Evolutionary conservation across 768 basidiomycete genomes (phyloP).

Genomic region (Panaeolus papilionaceus): DNA sequence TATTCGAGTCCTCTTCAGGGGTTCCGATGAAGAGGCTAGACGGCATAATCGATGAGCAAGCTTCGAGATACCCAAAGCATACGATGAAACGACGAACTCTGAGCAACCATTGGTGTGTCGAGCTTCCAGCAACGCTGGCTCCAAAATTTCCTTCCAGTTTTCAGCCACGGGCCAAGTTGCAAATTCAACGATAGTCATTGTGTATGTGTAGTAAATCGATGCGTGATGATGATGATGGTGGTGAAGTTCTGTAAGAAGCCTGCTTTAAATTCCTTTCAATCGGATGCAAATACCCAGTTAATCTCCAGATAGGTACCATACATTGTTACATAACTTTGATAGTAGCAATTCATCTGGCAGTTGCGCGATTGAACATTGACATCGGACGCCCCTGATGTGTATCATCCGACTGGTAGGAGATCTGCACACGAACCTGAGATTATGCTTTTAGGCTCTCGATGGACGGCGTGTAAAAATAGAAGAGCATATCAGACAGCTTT

Average conservation of each 20-base stretch:
- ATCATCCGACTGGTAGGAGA: too few relatives aligned
- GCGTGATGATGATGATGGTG: conserved; percentile 25
- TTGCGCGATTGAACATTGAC: too few relatives aligned
- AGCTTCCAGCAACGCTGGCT: conserved; percentile 27
- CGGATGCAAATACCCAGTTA: too few relatives aligned
- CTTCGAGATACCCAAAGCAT: neutral
- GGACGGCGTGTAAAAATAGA: too few relatives aligned
- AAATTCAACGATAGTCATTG: conserved; percentile 34
- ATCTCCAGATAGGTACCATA: too few relatives aligned
- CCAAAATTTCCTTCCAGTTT: conserved; percentile 18
- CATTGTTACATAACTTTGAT: too few relatives aligned
- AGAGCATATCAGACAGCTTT: neutral
- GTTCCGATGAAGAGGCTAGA: conserved; percentile 21
- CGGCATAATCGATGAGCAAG: neutral
- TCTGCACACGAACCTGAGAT: too few relatives aligned
- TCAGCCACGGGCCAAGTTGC: conserved; percentile 30
- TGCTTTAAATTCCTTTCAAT: too few relatives aligned
- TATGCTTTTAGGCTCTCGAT: too few relatives aligned
- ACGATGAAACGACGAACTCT: conserved; percentile 15
- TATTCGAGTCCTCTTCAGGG: conserved; percentile 23
- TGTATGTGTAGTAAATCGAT: neutral
- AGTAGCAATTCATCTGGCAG: too few relatives aligned
- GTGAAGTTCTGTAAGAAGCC: conserved; percentile 7
- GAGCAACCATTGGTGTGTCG: conserved; percentile 32
- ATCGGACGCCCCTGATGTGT: too few relatives aligned